A percentile compares a stretch with the other conserved stretches of the same genome.
Conservation (phyloP, 305 asterid species). For the Fraxinus floribunda region DNA sequence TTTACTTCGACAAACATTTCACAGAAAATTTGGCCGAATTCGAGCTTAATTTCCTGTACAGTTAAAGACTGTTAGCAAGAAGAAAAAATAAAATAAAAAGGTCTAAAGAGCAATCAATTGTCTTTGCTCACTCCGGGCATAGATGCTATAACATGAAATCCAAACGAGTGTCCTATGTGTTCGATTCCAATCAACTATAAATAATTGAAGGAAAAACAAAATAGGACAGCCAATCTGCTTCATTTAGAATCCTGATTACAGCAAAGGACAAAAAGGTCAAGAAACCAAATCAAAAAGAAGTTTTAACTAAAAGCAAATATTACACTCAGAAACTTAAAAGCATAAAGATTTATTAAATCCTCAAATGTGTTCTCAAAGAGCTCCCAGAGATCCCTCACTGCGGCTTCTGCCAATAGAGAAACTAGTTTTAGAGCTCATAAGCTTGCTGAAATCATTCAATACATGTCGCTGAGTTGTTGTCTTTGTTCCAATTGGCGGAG, state of each 20-base stretch:
- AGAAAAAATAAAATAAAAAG: background rate
- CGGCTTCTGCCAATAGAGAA: constrained; percentile 65
- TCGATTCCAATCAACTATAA: background rate
- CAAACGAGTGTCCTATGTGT: background rate
- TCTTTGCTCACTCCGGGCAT: background rate
- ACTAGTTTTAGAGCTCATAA: constrained; percentile 41
- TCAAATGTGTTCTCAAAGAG: constrained; percentile 31
- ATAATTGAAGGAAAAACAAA: background rate
- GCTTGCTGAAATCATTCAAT: constrained; percentile 40
- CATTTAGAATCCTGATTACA: background rate
- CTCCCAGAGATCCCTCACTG: constrained; percentile 81
- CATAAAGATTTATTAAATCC: background rate
- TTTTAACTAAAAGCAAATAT: background rate
- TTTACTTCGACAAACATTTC: background rate
- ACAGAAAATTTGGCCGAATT: background rate
- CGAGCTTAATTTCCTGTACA: background rate
- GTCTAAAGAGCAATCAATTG: background rate
- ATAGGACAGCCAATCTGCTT: background rate
- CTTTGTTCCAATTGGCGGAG: constrained; percentile 63
- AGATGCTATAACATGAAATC: background rate
- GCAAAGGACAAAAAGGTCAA: background rate
- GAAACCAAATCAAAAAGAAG: background rate
- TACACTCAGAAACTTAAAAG: background rate
- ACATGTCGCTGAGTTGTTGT: constrained; percentile 36
- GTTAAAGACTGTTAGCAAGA: too few relatives aligned